phyloP scores from a whole-genome alignment of 768 basidiomycete species.

The Melanogaster broomeanus region DNA sequence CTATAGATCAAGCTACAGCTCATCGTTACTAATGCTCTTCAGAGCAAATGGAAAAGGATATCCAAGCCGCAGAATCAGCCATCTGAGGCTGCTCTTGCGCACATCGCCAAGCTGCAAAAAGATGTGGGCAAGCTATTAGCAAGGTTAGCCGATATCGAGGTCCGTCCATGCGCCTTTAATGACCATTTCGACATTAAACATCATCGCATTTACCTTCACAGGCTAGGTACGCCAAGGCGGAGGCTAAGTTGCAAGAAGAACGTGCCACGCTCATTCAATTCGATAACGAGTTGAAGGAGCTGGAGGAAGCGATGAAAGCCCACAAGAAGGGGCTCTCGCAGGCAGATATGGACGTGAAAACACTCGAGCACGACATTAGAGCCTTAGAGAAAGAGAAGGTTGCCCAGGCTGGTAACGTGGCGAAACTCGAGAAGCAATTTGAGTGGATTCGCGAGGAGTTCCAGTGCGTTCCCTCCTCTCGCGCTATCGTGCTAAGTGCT shows the following conservation, averaged over 20 bases:
- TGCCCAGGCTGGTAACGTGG: slow-evolving; percentile 49
- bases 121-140: slow-evolving; percentile 63
- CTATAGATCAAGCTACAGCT: background rate
- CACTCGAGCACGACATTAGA: slow-evolving; percentile 71
- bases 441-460: slow-evolving; percentile 90
- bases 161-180: slow-evolving; percentile 7
- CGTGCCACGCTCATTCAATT: slow-evolving; percentile 85
- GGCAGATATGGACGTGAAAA: slow-evolving; percentile 62
- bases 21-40: background rate
- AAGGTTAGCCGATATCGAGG: slow-evolving; percentile 39
- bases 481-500: background rate
- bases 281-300: slow-evolving; percentile 82
- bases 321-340: slow-evolving; percentile 74
- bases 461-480: slow-evolving; percentile 54
- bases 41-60: slow-evolving; percentile 35
- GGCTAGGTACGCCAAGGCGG: slow-evolving; percentile 63
- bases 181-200: background rate
- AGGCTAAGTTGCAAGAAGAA: slow-evolving; percentile 77
- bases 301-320: slow-evolving; percentile 79
- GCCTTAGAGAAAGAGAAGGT: slow-evolving; percentile 65
- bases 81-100: slow-evolving; percentile 36
- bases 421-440: slow-evolving; percentile 76
- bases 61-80: slow-evolving; percentile 20
- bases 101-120: slow-evolving; percentile 54
- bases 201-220: slow-evolving; percentile 24